Evolutionary conservation across 495 filamentous ascomycete genomes (phyloP).

Genomic region (Bryoglossum gracile): DNA sequence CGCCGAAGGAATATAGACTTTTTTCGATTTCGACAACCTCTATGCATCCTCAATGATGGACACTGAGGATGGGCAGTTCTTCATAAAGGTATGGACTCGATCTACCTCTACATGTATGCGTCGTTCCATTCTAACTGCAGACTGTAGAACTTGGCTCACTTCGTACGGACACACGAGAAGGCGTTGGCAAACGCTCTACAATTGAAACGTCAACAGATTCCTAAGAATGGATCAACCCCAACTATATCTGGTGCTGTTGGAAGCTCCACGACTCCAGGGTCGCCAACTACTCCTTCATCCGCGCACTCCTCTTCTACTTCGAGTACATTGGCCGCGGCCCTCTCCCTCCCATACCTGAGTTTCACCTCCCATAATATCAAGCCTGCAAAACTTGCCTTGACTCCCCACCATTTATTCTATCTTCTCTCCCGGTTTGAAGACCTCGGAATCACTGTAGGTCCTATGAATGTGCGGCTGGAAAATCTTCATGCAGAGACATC

Average conservation of each 20-base stretch:
- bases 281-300: slow-evolving; percentile 43
- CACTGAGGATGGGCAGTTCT: slow-evolving; percentile 83
- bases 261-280: slow-evolving; percentile 39
- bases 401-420: slow-evolving; percentile 97
- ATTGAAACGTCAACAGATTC: slow-evolving; percentile 56
- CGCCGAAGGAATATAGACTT: slow-evolving; percentile 20
- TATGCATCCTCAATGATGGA: slow-evolving; percentile 50
- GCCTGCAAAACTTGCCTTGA: slow-evolving; percentile 84
- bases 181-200: slow-evolving; percentile 94
- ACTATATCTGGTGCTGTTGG: slow-evolving; percentile 41
- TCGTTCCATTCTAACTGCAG: slow-evolving; percentile 15
- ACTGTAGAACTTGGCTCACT: slow-evolving; percentile 78
- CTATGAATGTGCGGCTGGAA: slow-evolving; percentile 92
- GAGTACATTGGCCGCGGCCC: slow-evolving; percentile 66
- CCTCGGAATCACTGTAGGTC: slow-evolving; percentile 77
- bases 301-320: slow-evolving; percentile 61
- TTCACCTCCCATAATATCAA: slow-evolving; percentile 81
- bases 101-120: background rate
- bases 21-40: slow-evolving; percentile 5
- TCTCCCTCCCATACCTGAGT: slow-evolving; percentile 76
- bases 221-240: slow-evolving; percentile 57
- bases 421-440: slow-evolving; percentile 92
- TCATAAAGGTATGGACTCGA: slow-evolving; percentile 61
- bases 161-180: slow-evolving; percentile 95
- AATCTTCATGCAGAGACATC: slow-evolving; percentile 84